Evolutionary conservation across 2,329 filamentous ascomycete genomes (phyloP), one percentile per base, ranked within the genome.

Genomic region (Calonectria montana): DNA sequence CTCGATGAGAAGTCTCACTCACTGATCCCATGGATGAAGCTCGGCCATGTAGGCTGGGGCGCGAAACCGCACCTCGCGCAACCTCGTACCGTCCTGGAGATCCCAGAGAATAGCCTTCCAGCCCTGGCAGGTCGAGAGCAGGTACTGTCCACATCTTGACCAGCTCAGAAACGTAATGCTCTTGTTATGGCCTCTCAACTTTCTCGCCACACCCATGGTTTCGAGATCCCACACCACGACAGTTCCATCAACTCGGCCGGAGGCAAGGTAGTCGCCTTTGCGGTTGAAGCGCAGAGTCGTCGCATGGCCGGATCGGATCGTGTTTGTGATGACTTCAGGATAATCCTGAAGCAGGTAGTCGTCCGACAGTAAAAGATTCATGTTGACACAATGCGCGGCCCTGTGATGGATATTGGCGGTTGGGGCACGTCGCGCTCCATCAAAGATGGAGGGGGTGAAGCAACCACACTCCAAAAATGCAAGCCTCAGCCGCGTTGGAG

Each of bases 101-200:
- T 99, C 97, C 97, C 97, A 99, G 0, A 99, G 88, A 63, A 98
- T 95, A 74, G 94, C 96, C 84, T 97, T 97, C 94, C 96, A 98
- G 80, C 98, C 97, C 82, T 98, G 95, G 53, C 95, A 97, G 13
- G 95, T 94, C 70, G 95, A 98, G 69, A 99, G 90, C 65, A 99
- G 88, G 83, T 98, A 98, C 76, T 94, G 91, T 29, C 97, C 96
- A 84, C 95, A 94, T 78, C 93, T 90, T 65, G 96, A 98, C 97
- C 97, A 99, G 86, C 96, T 97, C 72, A 99, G 84, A 64, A 94
- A 98, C 78, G 97, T 96, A 69, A 99, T 96, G 81, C 97, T 96
- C 81, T 94, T 93, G 63, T 94, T 97, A 84, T 99, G 97, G 15
- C 96, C 97, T 75, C 95, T 92, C 74, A 99, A 87, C 85, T 98